Evolutionary conservation across 2,329 filamentous ascomycete genomes (phyloP).

Genomic region (Diaporthe citrichinensis): DNA sequence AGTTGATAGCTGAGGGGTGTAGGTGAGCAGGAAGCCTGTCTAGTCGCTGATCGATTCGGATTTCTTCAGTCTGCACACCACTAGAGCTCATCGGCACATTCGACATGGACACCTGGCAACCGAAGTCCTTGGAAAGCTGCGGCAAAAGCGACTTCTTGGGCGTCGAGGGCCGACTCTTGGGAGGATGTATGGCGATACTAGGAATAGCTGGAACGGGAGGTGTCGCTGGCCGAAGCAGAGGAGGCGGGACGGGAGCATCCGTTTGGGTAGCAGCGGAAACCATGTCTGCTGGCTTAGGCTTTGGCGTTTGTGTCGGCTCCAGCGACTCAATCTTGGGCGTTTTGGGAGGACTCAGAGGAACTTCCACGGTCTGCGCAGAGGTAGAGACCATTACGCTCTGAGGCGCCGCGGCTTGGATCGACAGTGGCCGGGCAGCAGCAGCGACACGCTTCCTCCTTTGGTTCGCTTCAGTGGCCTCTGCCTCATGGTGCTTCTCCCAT

Average conservation of each 20-base stretch:
- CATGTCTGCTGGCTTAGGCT: conserved; percentile 56
- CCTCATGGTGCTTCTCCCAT: conserved; percentile 57
- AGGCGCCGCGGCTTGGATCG: conserved; percentile 59
- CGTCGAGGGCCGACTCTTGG: conserved; percentile 84
- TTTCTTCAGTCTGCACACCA: conserved; percentile 88
- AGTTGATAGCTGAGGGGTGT: conserved; percentile 81
- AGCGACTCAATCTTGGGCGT: conserved; percentile 70
- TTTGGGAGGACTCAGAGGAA: conserved; percentile 74
- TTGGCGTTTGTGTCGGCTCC: conserved; percentile 57
- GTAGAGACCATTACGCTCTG: conserved; percentile 73
- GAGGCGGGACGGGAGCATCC: conserved; percentile 57
- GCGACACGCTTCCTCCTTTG: conserved; percentile 79
- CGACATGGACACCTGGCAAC: conserved; percentile 80
- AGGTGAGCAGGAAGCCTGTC: conserved; percentile 83
- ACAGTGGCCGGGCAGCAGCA: conserved; percentile 61
- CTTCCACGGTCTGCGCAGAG: conserved; percentile 73
- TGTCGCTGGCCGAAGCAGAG: conserved; percentile 46
- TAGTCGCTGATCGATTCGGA: conserved; percentile 84
- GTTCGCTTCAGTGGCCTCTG: conserved; percentile 76
- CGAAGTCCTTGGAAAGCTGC: conserved; percentile 85
- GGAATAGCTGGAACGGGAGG: conserved; percentile 73
- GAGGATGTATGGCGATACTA: conserved; percentile 92
- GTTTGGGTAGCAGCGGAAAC: conserved; percentile 76
- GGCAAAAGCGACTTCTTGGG: conserved; percentile 82
- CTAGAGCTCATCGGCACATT: conserved; percentile 67